A percentile compares a stretch with the other conserved stretches of the same genome.
Evolutionary conservation across 169 alveolate species (phyloP).

Genomic region (Cryptosporidium tyzzeri): DNA sequence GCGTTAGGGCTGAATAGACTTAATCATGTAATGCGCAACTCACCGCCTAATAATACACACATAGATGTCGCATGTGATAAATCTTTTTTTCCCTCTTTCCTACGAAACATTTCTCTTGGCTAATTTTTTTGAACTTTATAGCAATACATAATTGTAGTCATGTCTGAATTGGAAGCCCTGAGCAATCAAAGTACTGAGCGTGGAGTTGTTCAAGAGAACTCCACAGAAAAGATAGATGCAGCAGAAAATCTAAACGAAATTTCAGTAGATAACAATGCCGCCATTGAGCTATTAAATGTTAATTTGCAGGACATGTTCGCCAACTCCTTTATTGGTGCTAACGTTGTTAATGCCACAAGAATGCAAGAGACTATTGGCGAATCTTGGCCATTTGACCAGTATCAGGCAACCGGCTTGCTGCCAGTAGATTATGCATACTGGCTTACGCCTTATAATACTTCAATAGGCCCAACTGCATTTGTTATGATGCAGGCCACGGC

Average conservation of each 20-base stretch:
- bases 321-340: slow-evolving; percentile 69
- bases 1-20: neutral
- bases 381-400: slow-evolving; percentile 78
- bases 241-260: slow-evolving; percentile 29
- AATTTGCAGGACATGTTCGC: slow-evolving; percentile 75
- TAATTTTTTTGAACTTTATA: neutral
- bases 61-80: slow-evolving; percentile 52
- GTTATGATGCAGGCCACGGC: slow-evolving; percentile 77
- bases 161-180: slow-evolving; percentile 42
- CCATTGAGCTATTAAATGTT: slow-evolving; percentile 70
- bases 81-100: slow-evolving; percentile 25
- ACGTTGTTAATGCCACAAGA: slow-evolving; percentile 72
- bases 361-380: slow-evolving; percentile 75
- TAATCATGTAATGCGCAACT: slow-evolving; percentile 8
- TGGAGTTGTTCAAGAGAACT: neutral
- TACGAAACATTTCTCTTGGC: neutral
- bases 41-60: slow-evolving; percentile 66
- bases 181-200: slow-evolving; percentile 12
- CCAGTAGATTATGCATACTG: slow-evolving; percentile 78
- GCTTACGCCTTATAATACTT: slow-evolving; percentile 72
- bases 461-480: slow-evolving; percentile 75
- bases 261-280: slow-evolving; percentile 76
- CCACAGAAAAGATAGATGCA: neutral
- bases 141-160: neutral
- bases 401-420: slow-evolving; percentile 73